Conservation (phyloP, 345 rosid genomes). For the Moricandia moricandioides region DNA sequence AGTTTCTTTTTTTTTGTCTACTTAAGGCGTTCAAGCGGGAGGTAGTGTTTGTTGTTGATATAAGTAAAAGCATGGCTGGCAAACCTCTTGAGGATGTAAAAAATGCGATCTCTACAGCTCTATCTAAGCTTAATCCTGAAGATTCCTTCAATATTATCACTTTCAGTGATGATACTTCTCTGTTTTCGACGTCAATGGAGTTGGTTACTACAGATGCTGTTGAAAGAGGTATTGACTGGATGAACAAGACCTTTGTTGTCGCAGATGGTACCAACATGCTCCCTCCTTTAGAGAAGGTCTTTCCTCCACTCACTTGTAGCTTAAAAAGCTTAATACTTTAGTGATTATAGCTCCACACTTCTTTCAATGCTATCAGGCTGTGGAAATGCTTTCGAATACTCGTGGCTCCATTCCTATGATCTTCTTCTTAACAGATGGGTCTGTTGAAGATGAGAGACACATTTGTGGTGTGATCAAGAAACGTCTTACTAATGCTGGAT, state of each 20-base stretch:
- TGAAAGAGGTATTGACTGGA: slow-evolving; percentile 72
- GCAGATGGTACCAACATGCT: slow-evolving; percentile 70
- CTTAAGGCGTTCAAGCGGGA: slow-evolving; percentile 68
- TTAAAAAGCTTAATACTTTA: not conserved
- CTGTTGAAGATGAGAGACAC: slow-evolving; percentile 87
- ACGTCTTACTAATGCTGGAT: slow-evolving; percentile 46
- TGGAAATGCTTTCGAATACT: slow-evolving; percentile 67
- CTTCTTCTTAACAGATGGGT: slow-evolving; percentile 86
- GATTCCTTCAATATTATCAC: slow-evolving; percentile 87
- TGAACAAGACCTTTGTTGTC: slow-evolving; percentile 52
- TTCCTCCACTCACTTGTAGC: slow-evolving; percentile 12
- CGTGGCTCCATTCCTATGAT: slow-evolving; percentile 66
- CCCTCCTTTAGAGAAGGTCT: slow-evolving; percentile 75
- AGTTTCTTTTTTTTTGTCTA: slow-evolving; percentile 8
- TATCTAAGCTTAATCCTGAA: slow-evolving; percentile 53
- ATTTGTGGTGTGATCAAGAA: slow-evolving; percentile 71
- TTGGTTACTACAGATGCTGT: slow-evolving; percentile 55
- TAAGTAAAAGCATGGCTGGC: slow-evolving; percentile 88
- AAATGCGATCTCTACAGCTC: slow-evolving; percentile 56
- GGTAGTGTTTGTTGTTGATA: slow-evolving; percentile 77
- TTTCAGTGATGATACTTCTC: slow-evolving; percentile 64
- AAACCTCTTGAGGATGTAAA: slow-evolving; percentile 66
- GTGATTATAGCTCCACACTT: not conserved
- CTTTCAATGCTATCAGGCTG: slow-evolving; percentile 60
- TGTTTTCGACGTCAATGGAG: slow-evolving; percentile 67